Conservation (phyloP, 2,329 filamentous ascomycete genomes). For the Aphanoascus verrucosus region DNA sequence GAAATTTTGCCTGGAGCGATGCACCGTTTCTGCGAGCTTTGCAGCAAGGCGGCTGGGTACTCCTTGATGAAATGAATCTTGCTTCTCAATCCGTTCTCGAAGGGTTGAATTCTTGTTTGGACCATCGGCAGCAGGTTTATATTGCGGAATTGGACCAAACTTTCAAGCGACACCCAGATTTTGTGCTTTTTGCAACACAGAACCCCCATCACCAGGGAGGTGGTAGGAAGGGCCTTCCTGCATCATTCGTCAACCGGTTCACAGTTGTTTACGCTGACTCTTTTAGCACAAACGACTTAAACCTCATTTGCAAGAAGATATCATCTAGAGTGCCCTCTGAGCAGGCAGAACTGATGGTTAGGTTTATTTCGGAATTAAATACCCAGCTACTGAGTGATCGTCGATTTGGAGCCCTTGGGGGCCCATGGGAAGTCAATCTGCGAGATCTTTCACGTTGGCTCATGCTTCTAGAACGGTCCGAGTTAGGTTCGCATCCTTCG, state of each 20-base stretch:
- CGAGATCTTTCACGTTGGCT: constrained; percentile 86
- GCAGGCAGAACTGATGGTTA: constrained; percentile 58
- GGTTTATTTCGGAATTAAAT: constrained; percentile 72
- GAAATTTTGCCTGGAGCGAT: constrained; percentile 89
- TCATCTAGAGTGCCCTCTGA: constrained; percentile 54
- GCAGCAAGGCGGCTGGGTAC: constrained; percentile 92
- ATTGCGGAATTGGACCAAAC: constrained; percentile 90
- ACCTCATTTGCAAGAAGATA: constrained; percentile 66
- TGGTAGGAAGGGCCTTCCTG: constrained; percentile 84
- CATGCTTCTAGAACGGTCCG: constrained; percentile 52
- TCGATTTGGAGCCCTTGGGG: constrained; percentile 48
- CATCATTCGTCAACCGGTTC: constrained; percentile 95
- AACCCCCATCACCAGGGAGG: constrained; percentile 97
- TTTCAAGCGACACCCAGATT: constrained; percentile 78
- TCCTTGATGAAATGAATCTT: constrained; percentile 97
- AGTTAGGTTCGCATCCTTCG: constrained; percentile 51
- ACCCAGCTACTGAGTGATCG: constrained; percentile 52
- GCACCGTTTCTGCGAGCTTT: constrained; percentile 92
- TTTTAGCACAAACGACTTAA: constrained; percentile 69
- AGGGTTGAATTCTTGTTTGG: constrained; percentile 89
- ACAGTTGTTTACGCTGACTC: constrained; percentile 95
- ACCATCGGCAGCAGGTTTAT: constrained; percentile 92
- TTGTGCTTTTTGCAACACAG: constrained; percentile 92
- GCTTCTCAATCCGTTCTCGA: constrained; percentile 95
- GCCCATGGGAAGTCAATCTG: constrained; percentile 93